Conservation (phyloP, 2,329 filamentous ascomycete species). For the Cladosporium sp. region DNA sequence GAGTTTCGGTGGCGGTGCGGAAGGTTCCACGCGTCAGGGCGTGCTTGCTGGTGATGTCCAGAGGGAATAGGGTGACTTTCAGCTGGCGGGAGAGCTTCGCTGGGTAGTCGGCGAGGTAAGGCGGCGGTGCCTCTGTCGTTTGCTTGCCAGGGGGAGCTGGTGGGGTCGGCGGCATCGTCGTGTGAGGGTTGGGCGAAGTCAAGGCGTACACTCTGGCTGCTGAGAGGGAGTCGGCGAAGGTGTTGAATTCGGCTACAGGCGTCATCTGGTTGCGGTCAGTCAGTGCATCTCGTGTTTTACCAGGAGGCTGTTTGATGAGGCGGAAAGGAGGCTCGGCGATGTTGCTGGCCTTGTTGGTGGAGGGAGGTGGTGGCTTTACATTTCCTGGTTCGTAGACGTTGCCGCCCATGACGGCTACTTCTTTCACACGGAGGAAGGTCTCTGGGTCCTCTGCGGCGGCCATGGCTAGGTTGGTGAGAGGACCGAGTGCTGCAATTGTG, state of each 20-base stretch:
- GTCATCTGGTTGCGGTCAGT: conserved; percentile 55
- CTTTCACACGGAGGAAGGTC: conserved; percentile 83
- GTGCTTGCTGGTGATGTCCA: conserved; percentile 52
- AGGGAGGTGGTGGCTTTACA: conserved; percentile 37
- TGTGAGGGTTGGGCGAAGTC: conserved; percentile 62
- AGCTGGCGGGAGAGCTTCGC: conserved; percentile 43
- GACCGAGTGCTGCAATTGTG: conserved; percentile 86
- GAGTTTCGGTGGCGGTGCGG: conserved; percentile 33
- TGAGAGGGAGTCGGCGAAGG: conserved; percentile 72
- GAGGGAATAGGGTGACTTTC: conserved; percentile 51
- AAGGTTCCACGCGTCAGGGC: conserved; percentile 45
- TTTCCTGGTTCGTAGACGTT: conserved; percentile 80
- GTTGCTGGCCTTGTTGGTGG: conserved; percentile 20
- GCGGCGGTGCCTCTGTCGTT: conserved; percentile 33
- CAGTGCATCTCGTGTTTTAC: conserved; percentile 1
- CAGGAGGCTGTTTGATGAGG: conserved; percentile 40
- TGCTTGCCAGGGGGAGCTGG: conserved; percentile 43
- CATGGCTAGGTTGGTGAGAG: conserved; percentile 88
- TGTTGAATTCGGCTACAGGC: conserved; percentile 92
- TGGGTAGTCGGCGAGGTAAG: conserved; percentile 44
- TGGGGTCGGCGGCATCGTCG: conserved; percentile 73
- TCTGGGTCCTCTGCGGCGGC: conserved; percentile 87
- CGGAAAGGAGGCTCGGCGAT: conserved; percentile 39
- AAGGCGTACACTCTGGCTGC: conserved; percentile 53
- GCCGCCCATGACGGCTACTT: conserved; percentile 95